phyloP scores from a whole-genome alignment of 441 rosid species.

The Pelargonium myrrhifolium region DNA sequence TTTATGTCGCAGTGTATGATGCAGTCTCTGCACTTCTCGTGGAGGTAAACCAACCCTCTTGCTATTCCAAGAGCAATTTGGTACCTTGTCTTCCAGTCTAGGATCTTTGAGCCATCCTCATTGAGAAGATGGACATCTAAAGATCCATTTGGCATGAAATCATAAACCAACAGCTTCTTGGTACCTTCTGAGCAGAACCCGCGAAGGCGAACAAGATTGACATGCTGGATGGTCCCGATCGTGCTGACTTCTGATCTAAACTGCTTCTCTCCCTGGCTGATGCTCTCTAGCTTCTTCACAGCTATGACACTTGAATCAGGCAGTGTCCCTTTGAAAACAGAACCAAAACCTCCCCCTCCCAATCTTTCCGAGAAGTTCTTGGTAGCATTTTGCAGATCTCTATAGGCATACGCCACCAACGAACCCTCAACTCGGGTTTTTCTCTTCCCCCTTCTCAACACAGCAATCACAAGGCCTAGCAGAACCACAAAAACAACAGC shows the following conservation, averaged over 20 bases:
- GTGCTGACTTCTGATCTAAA: slow-evolving; percentile 67
- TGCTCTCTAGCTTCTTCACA: slow-evolving; percentile 62
- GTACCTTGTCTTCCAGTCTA: slow-evolving; percentile 51
- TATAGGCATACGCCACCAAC: slow-evolving; percentile 46
- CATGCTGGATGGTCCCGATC: slow-evolving; percentile 63
- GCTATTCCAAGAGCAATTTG: slow-evolving; percentile 56
- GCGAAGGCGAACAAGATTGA: slow-evolving; percentile 62
- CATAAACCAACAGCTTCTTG: slow-evolving; percentile 50
- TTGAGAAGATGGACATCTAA: slow-evolving; percentile 46
- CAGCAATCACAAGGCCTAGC: slow-evolving; percentile 25
- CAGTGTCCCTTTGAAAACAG: slow-evolving; percentile 60
- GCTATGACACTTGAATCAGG: slow-evolving; percentile 49
- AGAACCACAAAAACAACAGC: slow-evolving; percentile 22
- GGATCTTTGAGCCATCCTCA: slow-evolving; percentile 19
- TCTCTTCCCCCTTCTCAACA: slow-evolving; percentile 32
- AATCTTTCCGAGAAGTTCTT: slow-evolving; percentile 54
- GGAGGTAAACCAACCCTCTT: slow-evolving; percentile 62
- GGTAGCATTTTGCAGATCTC: slow-evolving; percentile 50
- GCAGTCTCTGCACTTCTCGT: slow-evolving; percentile 72
- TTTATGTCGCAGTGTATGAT: slow-evolving; percentile 77
- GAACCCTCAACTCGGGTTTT: slow-evolving; percentile 39
- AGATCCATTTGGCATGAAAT: slow-evolving; percentile 65
- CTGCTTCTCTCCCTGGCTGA: slow-evolving; percentile 66
- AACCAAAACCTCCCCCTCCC: slow-evolving; percentile 76
- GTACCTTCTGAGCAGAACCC: slow-evolving; percentile 63